These are phyloP conservation scores for Phytophthora citricola DNA, from an alignment of 352 stramenopile species.

Conservation along the genomic window DNA sequence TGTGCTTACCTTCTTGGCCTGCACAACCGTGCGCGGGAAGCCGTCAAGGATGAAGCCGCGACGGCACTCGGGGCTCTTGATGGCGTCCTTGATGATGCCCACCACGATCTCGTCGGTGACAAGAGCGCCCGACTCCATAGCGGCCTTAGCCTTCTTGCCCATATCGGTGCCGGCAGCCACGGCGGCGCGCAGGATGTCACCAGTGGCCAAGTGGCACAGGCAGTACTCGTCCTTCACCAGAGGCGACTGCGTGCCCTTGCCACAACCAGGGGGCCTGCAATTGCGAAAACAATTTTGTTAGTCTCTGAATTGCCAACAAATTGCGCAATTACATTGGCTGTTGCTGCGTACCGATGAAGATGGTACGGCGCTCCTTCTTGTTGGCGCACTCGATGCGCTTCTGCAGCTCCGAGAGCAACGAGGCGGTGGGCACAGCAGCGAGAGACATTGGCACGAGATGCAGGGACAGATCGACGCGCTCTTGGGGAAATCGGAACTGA, in stretches of 20 bases:
- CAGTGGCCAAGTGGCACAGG: slow-evolving; percentile 98
- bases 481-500: slow-evolving; percentile 38
- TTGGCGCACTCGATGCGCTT: slow-evolving; percentile 91
- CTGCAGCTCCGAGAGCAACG: slow-evolving; percentile 91
- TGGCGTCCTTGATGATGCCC: slow-evolving; percentile 99
- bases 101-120: slow-evolving; percentile 99
- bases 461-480: slow-evolving; percentile 3
- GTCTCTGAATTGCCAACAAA: slow-evolving; percentile 2
- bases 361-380: slow-evolving; percentile 95
- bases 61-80: slow-evolving; percentile 96
- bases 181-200: slow-evolving; percentile 98
- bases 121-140: slow-evolving; percentile 97
- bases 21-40: slow-evolving; percentile 98
- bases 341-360: slow-evolving; percentile 91
- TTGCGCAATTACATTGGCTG: neutral
- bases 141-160: slow-evolving; percentile 97
- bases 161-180: slow-evolving; percentile 97
- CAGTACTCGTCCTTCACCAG: slow-evolving; percentile 98
- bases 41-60: slow-evolving; percentile 99
- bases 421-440: slow-evolving; percentile 81
- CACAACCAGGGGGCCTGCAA: slow-evolving; percentile 92
- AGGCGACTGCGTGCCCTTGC: slow-evolving; percentile 99
- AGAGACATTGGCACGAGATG: slow-evolving; percentile 52
- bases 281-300: slow-evolving; percentile 10
- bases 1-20: slow-evolving; percentile 92